phyloP scores from a whole-genome alignment of 495 filamentous ascomycete species.

The Neurospora cerealis region DNA sequence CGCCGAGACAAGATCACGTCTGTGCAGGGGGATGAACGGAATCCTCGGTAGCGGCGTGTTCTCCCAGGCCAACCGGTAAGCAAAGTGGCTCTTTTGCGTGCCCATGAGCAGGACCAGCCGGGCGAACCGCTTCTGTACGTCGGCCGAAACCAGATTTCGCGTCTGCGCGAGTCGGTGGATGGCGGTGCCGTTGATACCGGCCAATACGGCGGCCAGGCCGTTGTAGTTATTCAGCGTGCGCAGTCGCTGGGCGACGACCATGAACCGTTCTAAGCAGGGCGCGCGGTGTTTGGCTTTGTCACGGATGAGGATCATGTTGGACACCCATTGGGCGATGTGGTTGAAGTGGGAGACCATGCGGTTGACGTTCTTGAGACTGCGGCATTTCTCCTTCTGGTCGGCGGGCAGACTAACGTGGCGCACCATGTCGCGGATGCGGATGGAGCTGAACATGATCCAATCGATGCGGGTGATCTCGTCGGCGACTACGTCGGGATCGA shows the following conservation, averaged over 20 bases:
- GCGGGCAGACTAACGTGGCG: conserved; percentile 73
- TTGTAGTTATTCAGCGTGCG: conserved; percentile 96
- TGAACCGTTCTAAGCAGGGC: conserved; percentile 84
- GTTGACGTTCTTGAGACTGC: conserved; percentile 74
- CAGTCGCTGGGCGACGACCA: conserved; percentile 73
- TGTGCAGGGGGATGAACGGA: conserved; percentile 87
- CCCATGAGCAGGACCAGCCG: conserved; percentile 87
- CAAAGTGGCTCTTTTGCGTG: conserved; percentile 79
- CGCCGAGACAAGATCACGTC: conserved; percentile 79
- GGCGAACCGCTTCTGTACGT: conserved; percentile 72
- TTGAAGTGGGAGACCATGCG: conserved; percentile 96
- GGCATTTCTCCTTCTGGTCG: conserved; percentile 64
- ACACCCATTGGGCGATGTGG: conserved; percentile 82
- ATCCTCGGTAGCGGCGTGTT: conserved; percentile 85
- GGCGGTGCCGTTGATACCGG: conserved; percentile 80
- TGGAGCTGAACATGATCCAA: conserved; percentile 95
- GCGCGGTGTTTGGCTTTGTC: conserved; percentile 95
- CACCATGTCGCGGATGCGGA: conserved; percentile 87
- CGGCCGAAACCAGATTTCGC: conserved; percentile 58
- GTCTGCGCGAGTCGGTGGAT: conserved; percentile 82
- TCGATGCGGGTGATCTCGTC: conserved; percentile 90
- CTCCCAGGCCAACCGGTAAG: conserved; percentile 93
- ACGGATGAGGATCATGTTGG: conserved; percentile 82
- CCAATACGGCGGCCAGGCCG: conserved; percentile 81
- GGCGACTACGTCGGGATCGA: conserved; percentile 71